phyloP scores from a whole-genome alignment of 257 asterid genomes.

The Salvia miltiorrhiza region DNA sequence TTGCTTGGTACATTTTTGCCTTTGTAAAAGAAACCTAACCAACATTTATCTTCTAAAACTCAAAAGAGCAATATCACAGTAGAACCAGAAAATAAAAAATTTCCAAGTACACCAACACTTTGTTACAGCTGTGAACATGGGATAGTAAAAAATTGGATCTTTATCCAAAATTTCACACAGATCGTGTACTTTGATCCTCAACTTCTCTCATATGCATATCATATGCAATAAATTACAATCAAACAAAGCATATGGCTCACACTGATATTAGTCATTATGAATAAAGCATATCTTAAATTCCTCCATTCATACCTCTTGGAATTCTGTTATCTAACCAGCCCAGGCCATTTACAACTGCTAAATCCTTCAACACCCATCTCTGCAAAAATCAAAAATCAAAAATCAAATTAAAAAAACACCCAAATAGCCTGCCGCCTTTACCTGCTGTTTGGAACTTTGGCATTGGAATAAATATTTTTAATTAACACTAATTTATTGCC shows the following conservation, averaged over 20 bases:
- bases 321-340: constrained; percentile 44
- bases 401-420: too few relatives aligned
- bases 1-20: neutral
- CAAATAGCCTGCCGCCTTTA: too few relatives aligned
- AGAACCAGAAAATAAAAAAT: neutral
- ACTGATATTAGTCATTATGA: neutral
- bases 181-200: constrained; percentile 8
- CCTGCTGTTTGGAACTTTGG: too few relatives aligned
- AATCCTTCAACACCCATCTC: constrained; percentile 64
- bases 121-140: neutral
- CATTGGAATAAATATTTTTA: too few relatives aligned
- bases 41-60: neutral
- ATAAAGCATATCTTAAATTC: too few relatives aligned
- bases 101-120: neutral
- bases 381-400: constrained; percentile 31
- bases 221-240: neutral
- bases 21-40: neutral
- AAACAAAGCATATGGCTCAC: constrained; percentile 5
- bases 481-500: too few relatives aligned
- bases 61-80: neutral
- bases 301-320: constrained; percentile 91
- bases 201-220: constrained; percentile 6
- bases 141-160: constrained; percentile 15
- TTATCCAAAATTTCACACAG: constrained; percentile 24
- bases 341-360: constrained; percentile 41